Conservation (phyloP, 257 asterid species). For the Petrea volubilis region DNA sequence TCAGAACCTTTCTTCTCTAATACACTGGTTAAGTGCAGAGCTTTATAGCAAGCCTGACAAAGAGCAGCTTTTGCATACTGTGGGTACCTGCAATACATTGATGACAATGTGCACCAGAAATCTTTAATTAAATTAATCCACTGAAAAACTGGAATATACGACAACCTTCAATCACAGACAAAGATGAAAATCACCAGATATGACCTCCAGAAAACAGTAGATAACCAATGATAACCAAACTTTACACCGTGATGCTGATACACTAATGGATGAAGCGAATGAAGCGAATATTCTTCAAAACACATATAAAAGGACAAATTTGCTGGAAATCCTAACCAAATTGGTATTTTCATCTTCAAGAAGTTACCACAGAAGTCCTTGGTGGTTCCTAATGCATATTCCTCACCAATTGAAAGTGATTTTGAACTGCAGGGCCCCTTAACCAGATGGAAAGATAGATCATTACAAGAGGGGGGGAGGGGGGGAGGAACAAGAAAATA, state of each 20-base stretch:
- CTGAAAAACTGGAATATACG: background rate
- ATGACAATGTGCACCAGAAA: background rate
- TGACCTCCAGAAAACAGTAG: background rate
- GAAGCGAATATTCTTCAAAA: background rate
- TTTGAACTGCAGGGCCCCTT: background rate
- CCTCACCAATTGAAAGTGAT: background rate
- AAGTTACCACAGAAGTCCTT: background rate
- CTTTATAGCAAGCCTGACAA: slow-evolving; percentile 89
- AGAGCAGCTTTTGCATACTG: slow-evolving; percentile 83
- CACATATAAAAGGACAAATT: background rate
- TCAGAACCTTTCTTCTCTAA: slow-evolving; percentile 68
- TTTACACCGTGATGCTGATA: background rate
- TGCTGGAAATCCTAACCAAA: background rate
- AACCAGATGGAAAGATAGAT: background rate
- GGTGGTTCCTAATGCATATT: no score
- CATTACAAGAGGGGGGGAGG: background rate
- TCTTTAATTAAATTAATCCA: slow-evolving; percentile 4
- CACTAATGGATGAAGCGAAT: background rate
- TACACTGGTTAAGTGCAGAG: slow-evolving; percentile 60
- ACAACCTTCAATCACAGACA: background rate
- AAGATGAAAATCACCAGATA: background rate
- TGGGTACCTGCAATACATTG: slow-evolving; percentile 68
- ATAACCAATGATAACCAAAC: background rate
- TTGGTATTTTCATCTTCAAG: background rate
- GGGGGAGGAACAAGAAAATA: background rate